phyloP scores from a whole-genome alignment of 805 yeast genomes.

The Kodamaea nitidulidarum region DNA sequence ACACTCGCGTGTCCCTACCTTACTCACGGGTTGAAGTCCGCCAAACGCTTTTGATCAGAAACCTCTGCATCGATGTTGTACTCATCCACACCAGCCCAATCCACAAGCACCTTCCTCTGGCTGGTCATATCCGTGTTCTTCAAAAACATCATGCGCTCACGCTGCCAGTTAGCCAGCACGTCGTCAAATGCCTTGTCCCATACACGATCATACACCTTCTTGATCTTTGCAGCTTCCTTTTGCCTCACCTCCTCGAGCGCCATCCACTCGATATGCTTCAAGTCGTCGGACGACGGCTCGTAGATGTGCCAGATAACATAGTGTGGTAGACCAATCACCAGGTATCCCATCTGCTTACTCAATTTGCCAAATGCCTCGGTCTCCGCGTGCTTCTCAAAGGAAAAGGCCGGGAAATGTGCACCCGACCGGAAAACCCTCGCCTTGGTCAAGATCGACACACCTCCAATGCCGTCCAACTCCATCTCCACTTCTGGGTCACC shows the following conservation, averaged over 20 bases:
- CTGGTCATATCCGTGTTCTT: conserved; percentile 68
- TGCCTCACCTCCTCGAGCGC: conserved; percentile 71
- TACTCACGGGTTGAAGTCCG: conserved; percentile 38
- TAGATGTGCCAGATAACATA: conserved; percentile 48
- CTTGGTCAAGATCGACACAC: conserved; percentile 86
- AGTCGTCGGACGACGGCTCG: conserved; percentile 91
- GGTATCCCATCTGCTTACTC: conserved; percentile 79
- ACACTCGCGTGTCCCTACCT: not conserved
- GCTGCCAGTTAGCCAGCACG: conserved; percentile 66
- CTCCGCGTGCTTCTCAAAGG: conserved; percentile 94
- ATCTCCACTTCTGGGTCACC: conserved; percentile 93
- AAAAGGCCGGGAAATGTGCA: conserved; percentile 93
- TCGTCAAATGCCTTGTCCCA: conserved; percentile 80
- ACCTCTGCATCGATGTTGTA: conserved; percentile 27
- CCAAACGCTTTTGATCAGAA: conserved; percentile 31
- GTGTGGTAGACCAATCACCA: conserved; percentile 88
- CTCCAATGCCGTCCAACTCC: conserved; percentile 96
- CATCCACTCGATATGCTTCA: conserved; percentile 84
- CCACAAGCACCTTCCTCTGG: conserved; percentile 50
- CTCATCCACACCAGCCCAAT: conserved; percentile 65
- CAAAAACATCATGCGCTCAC: conserved; percentile 65
- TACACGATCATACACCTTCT: conserved; percentile 61
- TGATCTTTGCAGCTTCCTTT: conserved; percentile 57
- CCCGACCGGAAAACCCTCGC: conserved; percentile 86
- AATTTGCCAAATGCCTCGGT: conserved; percentile 96